A percentile compares a stretch with the other conserved stretches of the same genome.
Evolutionary conservation across 2,329 filamentous ascomycete genomes (phyloP).

Genomic region (Xylaria sp.): DNA sequence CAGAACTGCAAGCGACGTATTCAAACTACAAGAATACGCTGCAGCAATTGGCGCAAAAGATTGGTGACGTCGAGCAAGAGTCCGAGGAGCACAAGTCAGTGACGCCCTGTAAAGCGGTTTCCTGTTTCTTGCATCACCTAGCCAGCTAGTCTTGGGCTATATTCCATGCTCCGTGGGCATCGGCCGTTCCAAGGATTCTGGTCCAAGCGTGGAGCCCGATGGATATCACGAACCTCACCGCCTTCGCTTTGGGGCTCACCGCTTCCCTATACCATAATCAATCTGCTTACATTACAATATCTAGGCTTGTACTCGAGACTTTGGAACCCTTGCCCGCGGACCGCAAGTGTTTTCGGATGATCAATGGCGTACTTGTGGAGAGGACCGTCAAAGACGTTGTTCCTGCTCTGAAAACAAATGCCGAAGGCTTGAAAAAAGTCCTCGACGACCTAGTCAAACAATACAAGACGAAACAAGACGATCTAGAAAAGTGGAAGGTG

Average conservation of each 20-base stretch:
- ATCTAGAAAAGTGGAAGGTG: constrained; percentile 99
- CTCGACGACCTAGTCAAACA: constrained; percentile 95
- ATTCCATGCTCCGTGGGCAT: constrained; percentile 28
- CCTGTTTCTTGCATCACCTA: constrained; percentile 35
- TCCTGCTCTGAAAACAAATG: constrained; percentile 90
- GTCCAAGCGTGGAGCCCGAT: constrained; percentile 38
- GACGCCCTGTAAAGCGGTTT: constrained; percentile 25
- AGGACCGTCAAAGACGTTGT: constrained; percentile 92
- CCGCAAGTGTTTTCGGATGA: constrained; percentile 98
- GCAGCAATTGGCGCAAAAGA: constrained; percentile 94
- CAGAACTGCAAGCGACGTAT: constrained; percentile 84
- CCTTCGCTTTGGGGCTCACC: constrained; percentile 51
- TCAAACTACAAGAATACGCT: constrained; percentile 80
- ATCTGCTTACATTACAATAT: constrained; percentile 42
- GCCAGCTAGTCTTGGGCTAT: constrained; percentile 12
- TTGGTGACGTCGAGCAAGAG: constrained; percentile 97
- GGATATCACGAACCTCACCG: constrained; percentile 46
- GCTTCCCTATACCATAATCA: constrained; percentile 42
- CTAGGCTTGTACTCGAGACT: constrained; percentile 92
- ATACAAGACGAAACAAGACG: constrained; percentile 93
- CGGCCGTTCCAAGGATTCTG: constrained; percentile 36
- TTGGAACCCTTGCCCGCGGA: constrained; percentile 82
- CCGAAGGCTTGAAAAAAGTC: constrained; percentile 92
- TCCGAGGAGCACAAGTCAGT: constrained; percentile 97
- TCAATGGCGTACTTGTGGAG: constrained; percentile 96